Conservation (phyloP, 2,329 filamentous ascomycete genomes). For the Bipolaris bicolor region DNA sequence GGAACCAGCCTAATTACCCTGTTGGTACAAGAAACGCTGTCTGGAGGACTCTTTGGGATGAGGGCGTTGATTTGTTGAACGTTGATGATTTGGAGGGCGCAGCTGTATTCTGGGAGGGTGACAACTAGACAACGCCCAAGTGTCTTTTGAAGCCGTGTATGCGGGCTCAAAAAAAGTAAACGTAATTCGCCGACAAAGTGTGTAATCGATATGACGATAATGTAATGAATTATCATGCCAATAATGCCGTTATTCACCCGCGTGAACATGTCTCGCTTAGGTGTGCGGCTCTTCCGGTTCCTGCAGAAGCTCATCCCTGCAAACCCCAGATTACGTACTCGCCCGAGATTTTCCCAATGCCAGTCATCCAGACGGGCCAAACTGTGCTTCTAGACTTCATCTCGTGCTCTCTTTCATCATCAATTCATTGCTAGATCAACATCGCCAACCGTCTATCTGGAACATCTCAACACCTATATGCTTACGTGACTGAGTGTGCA, state of each 20-base stretch:
- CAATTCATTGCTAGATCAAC: not conserved
- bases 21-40: constrained; percentile 57
- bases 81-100: constrained; percentile 65
- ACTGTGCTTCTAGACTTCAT: constrained; percentile 16
- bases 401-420: constrained; percentile 10
- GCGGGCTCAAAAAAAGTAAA: not conserved
- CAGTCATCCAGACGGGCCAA: constrained; percentile 20
- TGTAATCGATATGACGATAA: not conserved
- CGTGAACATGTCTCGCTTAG: constrained; percentile 14
- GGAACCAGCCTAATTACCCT: constrained; percentile 64
- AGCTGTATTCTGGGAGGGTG: constrained; percentile 51
- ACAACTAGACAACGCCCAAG: constrained; percentile 17
- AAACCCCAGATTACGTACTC: constrained; percentile 28
- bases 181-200: not conserved
- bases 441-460: not conserved
- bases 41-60: constrained; percentile 63
- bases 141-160: not conserved
- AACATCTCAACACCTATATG: not conserved
- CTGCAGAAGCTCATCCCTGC: constrained; percentile 23
- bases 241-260: not conserved
- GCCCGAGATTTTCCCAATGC: constrained; percentile 25
- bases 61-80: constrained; percentile 67
- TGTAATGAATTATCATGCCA: not conserved
- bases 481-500: not conserved
- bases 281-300: constrained; percentile 20